Conservation (phyloP, 768 basidiomycete species). For the Tylopilus sp. region DNA sequence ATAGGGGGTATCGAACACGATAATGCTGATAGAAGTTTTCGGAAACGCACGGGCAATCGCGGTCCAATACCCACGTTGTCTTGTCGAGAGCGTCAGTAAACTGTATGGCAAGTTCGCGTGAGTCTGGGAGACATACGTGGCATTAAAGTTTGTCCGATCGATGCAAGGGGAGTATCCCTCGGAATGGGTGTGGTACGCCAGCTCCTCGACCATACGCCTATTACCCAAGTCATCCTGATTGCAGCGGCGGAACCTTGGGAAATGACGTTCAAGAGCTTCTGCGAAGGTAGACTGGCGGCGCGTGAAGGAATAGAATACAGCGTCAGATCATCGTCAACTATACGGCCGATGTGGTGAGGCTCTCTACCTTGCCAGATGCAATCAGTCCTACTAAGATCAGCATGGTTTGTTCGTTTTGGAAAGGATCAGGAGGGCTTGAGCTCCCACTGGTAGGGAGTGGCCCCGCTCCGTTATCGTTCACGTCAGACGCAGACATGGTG, state of each 20-base stretch:
- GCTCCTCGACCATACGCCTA: slow-evolving; percentile 59
- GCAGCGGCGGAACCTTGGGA: slow-evolving; percentile 63
- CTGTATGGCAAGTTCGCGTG: not conserved
- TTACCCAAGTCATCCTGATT: slow-evolving; percentile 80
- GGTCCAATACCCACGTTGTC: slow-evolving; percentile 74
- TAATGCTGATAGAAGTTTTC: slow-evolving; percentile 61
- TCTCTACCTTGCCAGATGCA: slow-evolving; percentile 65
- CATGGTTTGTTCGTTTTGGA: slow-evolving; percentile 43
- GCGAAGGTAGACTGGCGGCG: slow-evolving; percentile 70
- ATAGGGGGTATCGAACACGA: slow-evolving; percentile 77
- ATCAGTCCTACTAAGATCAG: slow-evolving; percentile 73
- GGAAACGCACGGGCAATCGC: slow-evolving; percentile 66
- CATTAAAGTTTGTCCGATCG: slow-evolving; percentile 76
- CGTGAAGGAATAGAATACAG: not conserved
- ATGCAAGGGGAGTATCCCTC: slow-evolving; percentile 72
- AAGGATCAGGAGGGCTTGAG: slow-evolving; percentile 16
- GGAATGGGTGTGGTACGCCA: slow-evolving; percentile 48
- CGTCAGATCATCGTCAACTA: slow-evolving; percentile 2
- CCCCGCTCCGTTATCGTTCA: not conserved
- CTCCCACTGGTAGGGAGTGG: not conserved
- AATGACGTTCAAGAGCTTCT: slow-evolving; percentile 56
- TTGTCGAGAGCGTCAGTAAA: slow-evolving; percentile 24
- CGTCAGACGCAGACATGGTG: slow-evolving; percentile 15
- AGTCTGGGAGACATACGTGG: slow-evolving; percentile 41
- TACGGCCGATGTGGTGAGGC: not conserved